Base-by-base conservation (phyloP, 441 rosid species). In the Mallotus japonicus region DNA sequence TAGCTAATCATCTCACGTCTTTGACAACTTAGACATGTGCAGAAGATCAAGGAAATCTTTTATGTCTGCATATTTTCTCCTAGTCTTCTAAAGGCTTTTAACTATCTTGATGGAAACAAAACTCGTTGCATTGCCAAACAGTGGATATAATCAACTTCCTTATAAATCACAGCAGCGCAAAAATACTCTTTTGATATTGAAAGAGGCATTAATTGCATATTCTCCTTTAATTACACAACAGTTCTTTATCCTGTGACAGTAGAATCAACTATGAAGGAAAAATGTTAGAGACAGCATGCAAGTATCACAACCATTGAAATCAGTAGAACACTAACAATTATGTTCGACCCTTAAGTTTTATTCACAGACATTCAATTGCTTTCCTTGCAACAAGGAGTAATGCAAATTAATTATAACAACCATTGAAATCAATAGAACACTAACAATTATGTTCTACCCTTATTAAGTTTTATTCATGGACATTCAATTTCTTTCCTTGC, bases 231-330 rank as follows among this genome's bases (percentile, higher is more conserved):
- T 15, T 37, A 28, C 32, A 28, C 32, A 28, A 28, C 32, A 28
- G 32, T 28, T 95, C 98, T 70, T 75, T 85, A 74, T 92, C 98
- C 97, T 92, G 90, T 40, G 22, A 73, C 37, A 2, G 74, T 17
- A 59, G 5, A 42, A 59, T 78, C 19, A 37, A 1, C 49, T 32
- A 12, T 51, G 6, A 40, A 63, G 51, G 6, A 54, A 68, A 19
- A 28, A 20, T 8, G 1, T 28, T 4, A 51, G 6, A 40, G 10
- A 5, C 16, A 6, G 19, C 15, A 28, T 2, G 47, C 8, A 34
- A 19, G 28, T 37, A 60, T 15, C 34, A 32, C 12, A 62, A 0
- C 40, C 40, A 37, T 37, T 37, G 40, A 37, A 37, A 37, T 34
- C 4, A 34, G 5, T 34, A 34, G 37, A 34, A 34, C 37, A 34